These are phyloP conservation scores for Mortierella sp. DNA, from an alignment of 371 early-diverging fungal species.

Conservation along the genomic window DNA sequence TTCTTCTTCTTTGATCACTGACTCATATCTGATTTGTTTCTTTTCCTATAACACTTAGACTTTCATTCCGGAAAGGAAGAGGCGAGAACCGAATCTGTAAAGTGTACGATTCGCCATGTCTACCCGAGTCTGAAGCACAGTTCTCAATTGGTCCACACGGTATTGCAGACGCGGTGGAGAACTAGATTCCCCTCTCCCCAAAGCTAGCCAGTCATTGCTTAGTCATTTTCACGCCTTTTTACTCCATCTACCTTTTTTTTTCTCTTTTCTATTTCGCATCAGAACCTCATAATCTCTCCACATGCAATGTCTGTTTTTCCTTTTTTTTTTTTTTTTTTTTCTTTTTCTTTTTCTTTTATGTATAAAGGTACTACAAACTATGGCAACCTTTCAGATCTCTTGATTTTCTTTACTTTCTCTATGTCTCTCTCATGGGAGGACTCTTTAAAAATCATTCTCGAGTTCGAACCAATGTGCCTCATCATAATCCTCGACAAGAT, in stretches of 20 bases:
- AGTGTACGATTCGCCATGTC: slow-evolving; percentile 90
- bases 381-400: no score
- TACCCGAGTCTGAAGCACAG: slow-evolving; percentile 84
- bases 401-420: not conserved
- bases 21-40: slow-evolving; percentile 70
- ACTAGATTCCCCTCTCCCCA: slow-evolving; percentile 4
- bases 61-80: slow-evolving; percentile 87
- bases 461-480: slow-evolving; percentile 66
- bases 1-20: not conserved
- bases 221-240: no score
- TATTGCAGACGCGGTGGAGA: slow-evolving; percentile 80
- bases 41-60: slow-evolving; percentile 69
- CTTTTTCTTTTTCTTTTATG: not conserved
- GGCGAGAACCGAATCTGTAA: slow-evolving; percentile 88
- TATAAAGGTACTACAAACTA: no score
- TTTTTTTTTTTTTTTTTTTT: not conserved
- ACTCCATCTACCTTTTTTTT: not conserved
- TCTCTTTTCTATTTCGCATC: not conserved
- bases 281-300: not conserved
- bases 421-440: not conserved
- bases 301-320: not conserved
- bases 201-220: no score
- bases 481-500: slow-evolving; percentile 73
- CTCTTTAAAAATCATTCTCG: slow-evolving; percentile 25
- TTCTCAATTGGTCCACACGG: slow-evolving; percentile 84